Evolutionary conservation across 352 stramenopile species (phyloP), one percentile per base, ranked within the genome.

Genomic region (Pythium angustatum): DNA sequence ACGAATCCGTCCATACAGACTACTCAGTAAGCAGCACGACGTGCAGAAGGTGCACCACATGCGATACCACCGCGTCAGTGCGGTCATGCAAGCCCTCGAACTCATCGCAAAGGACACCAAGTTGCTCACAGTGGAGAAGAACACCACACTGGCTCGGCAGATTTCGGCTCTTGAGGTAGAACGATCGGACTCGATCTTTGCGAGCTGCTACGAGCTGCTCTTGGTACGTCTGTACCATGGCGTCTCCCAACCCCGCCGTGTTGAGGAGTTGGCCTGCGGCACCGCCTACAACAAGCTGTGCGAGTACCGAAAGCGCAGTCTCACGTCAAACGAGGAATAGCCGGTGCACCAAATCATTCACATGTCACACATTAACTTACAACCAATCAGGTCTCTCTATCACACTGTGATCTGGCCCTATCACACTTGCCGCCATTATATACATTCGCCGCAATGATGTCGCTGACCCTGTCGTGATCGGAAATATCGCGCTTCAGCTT

Each of bases 1-100:
- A 2, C 41, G 43, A 5, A 54, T 62, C 24, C 55, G 55, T n/a
- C 55, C 43, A 3, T 54, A 62, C 38, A 44, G 36, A 44, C 36
- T 44, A 17, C 4, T 44, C 36, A 44, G 36, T 17, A 44, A 44
- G 14, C 11, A 10, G 36, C 21, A 44, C 36, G 36, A 44, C 21
- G 36, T 44, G 36, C 36, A 44, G 36, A 44, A 44, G 36, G 36
- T 17, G 11, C 36, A 44, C 36, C 36, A 44, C 36, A 44, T 44
- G 36, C 15, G 36, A 17, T 17, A 44, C 36, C 36, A 44, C 21
- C 36, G 36, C 21, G 36, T 17, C 11, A 44, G 36, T 17, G 36
- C 36, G 15, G 36, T 44, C n/a, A 19, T 17, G 15, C 36, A 44
- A 44, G 36, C 36, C 21, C 36, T 44, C 15, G 36, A 44, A 17